These are phyloP conservation scores for Claviceps digitariae DNA, from an alignment of 2,329 filamentous ascomycete genomes.

Conservation along the genomic window DNA sequence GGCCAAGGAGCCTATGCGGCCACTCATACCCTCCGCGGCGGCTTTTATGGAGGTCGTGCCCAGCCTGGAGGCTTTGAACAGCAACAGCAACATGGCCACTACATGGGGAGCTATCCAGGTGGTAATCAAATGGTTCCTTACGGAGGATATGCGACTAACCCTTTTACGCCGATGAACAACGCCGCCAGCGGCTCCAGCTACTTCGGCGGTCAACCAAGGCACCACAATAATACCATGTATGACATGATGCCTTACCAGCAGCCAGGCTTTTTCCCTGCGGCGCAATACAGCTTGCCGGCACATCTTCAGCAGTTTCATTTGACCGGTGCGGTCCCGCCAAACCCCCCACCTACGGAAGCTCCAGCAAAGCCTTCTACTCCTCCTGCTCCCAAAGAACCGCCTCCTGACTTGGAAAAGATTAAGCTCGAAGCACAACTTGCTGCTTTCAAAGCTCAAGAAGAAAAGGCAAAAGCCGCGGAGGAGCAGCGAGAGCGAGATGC, in stretches of 20 bases:
- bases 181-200: slow-evolving; percentile 24
- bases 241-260: slow-evolving; percentile 39
- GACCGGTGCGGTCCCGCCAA: slow-evolving; percentile 23
- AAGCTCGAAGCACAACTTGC: slow-evolving; percentile 47
- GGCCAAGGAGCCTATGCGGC: slow-evolving; percentile 9
- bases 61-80: slow-evolving; percentile 24
- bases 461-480: slow-evolving; percentile 30
- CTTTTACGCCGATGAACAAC: slow-evolving; percentile 30
- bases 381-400: slow-evolving; percentile 28
- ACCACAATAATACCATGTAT: slow-evolving; percentile 24
- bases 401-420: slow-evolving; percentile 43
- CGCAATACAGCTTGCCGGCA: slow-evolving; percentile 8
- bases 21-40: slow-evolving; percentile 13
- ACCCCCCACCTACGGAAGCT: slow-evolving; percentile 22
- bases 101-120: slow-evolving; percentile 23
- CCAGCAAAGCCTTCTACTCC: slow-evolving; percentile 17
- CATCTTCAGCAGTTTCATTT: slow-evolving; percentile 26
- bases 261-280: slow-evolving; percentile 8
- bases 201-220: slow-evolving; percentile 25
- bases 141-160: slow-evolving; percentile 23
- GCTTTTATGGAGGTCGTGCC: slow-evolving; percentile 15
- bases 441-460: slow-evolving; percentile 32
- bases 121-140: slow-evolving; percentile 36
- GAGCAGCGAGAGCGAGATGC: slow-evolving; percentile 30
- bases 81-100: slow-evolving; percentile 35